A percentile compares a stretch with the other conserved stretches of the same genome.
Evolutionary conservation across 139 green algal genomes (phyloP).

Genomic region (Tetratostichococcus sp.): DNA sequence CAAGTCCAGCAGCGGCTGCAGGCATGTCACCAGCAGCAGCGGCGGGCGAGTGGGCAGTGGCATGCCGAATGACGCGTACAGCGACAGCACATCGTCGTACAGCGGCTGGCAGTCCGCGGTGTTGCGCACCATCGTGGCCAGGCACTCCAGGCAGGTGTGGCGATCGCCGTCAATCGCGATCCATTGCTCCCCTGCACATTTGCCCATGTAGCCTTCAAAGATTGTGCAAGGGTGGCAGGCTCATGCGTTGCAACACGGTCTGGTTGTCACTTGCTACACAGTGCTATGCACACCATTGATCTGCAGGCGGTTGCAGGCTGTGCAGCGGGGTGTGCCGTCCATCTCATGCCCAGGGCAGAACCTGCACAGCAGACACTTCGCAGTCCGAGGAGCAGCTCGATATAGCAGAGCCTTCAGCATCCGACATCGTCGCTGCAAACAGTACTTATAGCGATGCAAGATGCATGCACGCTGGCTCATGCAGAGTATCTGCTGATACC

Average conservation of each 20-base stretch:
- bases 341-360: conserved; percentile 53
- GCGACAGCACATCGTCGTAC: conserved; percentile 56
- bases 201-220: too few species aligned
- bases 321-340: conserved; percentile 61
- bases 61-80: conserved; percentile 57
- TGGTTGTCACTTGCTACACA: background rate
- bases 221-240: too few species aligned
- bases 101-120: conserved; percentile 71
- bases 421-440: background rate
- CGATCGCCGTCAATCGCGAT: conserved; percentile 60
- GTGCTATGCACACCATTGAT: conserved; percentile 14
- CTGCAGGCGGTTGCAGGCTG: conserved; percentile 51
- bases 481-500: background rate
- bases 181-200: conserved; percentile 33
- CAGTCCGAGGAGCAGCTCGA: too few species aligned
- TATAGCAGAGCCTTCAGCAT: too few species aligned
- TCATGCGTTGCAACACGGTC: too few species aligned
- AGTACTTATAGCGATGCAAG: background rate
- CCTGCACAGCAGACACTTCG: conserved; percentile 12
- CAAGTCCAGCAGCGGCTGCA: background rate
- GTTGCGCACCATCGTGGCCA: conserved; percentile 69
- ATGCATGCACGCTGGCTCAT: background rate
- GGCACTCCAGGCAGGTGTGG: conserved; percentile 76
- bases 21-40: conserved; percentile 64
- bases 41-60: conserved; percentile 51